phyloP scores from a whole-genome alignment of 2,329 filamentous ascomycete species.

The Penicillium psychrosexuale region DNA sequence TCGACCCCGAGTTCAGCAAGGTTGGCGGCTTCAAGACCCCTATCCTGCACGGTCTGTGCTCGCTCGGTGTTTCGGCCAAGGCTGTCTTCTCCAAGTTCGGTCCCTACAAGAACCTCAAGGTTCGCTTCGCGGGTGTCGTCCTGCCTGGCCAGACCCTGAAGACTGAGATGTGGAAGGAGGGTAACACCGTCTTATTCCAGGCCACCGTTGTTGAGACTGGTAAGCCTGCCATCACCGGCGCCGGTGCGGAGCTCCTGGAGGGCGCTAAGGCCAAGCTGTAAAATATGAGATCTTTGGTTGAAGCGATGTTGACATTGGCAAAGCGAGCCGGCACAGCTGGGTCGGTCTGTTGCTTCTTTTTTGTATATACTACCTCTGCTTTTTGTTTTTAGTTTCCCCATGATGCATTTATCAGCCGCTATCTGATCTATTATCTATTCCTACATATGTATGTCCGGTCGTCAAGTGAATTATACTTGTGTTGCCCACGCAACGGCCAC shows the following conservation, averaged over 20 bases:
- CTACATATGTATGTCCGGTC: too few relatives aligned
- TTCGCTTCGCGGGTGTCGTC: slow-evolving; percentile 82
- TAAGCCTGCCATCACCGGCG: slow-evolving; percentile 79
- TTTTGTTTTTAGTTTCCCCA: slow-evolving; percentile 4
- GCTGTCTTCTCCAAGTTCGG: slow-evolving; percentile 84
- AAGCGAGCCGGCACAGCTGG: slow-evolving; percentile 13
- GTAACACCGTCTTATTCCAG: slow-evolving; percentile 76
- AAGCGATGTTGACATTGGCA: slow-evolving; percentile 19
- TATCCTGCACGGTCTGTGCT: slow-evolving; percentile 96
- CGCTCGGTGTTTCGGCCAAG: slow-evolving; percentile 87
- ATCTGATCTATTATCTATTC: not conserved
- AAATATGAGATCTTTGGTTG: slow-evolving; percentile 23
- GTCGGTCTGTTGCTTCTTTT: slow-evolving; percentile 20
- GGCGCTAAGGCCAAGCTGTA: slow-evolving; percentile 52
- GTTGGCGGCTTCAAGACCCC: slow-evolving; percentile 91
- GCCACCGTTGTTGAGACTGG: slow-evolving; percentile 88
- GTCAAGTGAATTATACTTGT: not conserved
- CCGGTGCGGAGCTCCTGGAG: slow-evolving; percentile 69
- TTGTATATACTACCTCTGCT: slow-evolving; percentile 24
- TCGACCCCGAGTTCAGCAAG: slow-evolving; percentile 91
- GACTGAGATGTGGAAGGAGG: slow-evolving; percentile 94
- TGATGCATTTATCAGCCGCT: not conserved
- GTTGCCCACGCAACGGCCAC: not conserved
- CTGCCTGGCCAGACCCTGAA: slow-evolving; percentile 83
- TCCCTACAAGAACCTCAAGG: slow-evolving; percentile 84